These are phyloP conservation scores for Sextonia rubra DNA, from an alignment of 164 flowering plant genomes.

Conservation along the genomic window DNA sequence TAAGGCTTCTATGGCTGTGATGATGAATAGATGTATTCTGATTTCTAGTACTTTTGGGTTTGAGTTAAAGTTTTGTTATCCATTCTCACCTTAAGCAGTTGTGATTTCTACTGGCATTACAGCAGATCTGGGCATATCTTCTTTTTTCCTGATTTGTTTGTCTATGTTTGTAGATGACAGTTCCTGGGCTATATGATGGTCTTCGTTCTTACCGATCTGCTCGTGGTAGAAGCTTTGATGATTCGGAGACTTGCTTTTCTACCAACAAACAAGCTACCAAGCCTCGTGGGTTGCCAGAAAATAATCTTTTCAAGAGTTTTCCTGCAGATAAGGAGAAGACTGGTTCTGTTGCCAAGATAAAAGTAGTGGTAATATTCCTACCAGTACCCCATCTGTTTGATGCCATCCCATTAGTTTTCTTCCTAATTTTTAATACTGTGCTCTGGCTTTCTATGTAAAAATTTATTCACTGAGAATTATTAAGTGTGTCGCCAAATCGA, in stretches of 20 bases:
- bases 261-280: conserved; percentile 40
- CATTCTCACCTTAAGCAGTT: no score
- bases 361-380: conserved; percentile 69
- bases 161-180: conserved; percentile 41
- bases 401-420: background rate
- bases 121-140: no score
- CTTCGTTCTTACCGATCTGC: conserved; percentile 38
- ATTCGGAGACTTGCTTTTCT: conserved; percentile 51
- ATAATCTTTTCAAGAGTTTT: conserved; percentile 46
- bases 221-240: conserved; percentile 73
- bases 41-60: no score
- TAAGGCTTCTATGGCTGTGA: no score
- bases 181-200: conserved; percentile 36
- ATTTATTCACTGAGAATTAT: background rate
- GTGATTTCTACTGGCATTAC: no score
- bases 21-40: no score
- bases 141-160: background rate
- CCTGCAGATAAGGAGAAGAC: conserved; percentile 56
- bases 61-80: no score
- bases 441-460: background rate
- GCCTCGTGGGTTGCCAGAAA: conserved; percentile 48
- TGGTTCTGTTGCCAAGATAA: conserved; percentile 75
- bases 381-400: background rate
- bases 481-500: no score
- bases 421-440: background rate